Evolutionary conservation across 106 monocot species (phyloP), one percentile per base, ranked within the genome.

Genomic region (Narthecium ossifragum): DNA sequence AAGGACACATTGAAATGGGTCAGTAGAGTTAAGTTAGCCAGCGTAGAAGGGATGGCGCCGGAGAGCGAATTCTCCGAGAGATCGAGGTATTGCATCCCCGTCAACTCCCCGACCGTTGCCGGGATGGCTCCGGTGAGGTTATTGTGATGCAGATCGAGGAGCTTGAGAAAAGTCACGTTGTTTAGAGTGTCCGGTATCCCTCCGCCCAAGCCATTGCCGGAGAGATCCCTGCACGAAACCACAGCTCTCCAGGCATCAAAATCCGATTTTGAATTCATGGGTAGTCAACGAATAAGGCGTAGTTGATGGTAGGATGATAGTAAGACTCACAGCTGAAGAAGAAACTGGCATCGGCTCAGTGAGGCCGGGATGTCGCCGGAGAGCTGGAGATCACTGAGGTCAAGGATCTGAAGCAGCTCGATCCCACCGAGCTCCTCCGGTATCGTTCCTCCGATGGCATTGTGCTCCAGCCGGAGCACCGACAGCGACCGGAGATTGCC

Each of bases 291-390:
- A 43, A 51, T 8, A 48, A 6, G 43, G 43, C 20, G 4, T 2
- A 6, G 34, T 40, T 24, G 13, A n/a, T n/a, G n/a, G n/a, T n/a
- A n/a, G n/a, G n/a, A n/a, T n/a, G n/a, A n/a, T n/a, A n/a, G n/a
- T n/a, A n/a, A n/a, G n/a, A 86, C 96, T 90, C 57, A 98, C 96
- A 98, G 69, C 34, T 81, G 62, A 18, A 87, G 78, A 13, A 98
- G 84, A 65, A 84, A 87, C 55, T 49, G 61, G 69, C 90, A 87
- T 62, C 77, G 81, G 64, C 81, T 67, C 50, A 98, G 65, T 10
- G 80, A 12, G 3, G 39, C 25, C 26, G 96, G 96, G n/a, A 98
- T 90, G 23, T 66, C 64, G 31, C 87, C 90, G 21, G 78, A 63
- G 58, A 90, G 83, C 43, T 74, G 71, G 27, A 91, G 86, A 33